phyloP scores from a whole-genome alignment of 1,139 yeast genomes.

The Pichia norvegensis region DNA sequence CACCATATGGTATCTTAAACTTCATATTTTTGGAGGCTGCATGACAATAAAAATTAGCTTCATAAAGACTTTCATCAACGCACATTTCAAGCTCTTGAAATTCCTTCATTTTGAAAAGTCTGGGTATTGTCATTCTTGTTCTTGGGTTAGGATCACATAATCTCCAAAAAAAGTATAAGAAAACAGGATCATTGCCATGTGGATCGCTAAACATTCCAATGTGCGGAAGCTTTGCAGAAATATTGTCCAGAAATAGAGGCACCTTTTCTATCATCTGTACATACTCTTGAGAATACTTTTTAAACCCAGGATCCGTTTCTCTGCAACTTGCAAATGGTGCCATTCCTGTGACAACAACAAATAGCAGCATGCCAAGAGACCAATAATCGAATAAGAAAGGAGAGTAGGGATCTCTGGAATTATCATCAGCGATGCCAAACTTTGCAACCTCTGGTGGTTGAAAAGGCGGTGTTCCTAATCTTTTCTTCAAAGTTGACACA shows the following conservation, averaged over 20 bases:
- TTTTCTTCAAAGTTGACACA: conserved; percentile 37
- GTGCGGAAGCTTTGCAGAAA: conserved; percentile 9
- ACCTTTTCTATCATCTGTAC: conserved; percentile 33
- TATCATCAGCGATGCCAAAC: conserved; percentile 31
- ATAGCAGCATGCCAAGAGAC: conserved; percentile 63
- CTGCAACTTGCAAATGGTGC: conserved; percentile 55
- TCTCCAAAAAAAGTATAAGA: conserved; percentile 69
- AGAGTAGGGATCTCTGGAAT: conserved; percentile 44
- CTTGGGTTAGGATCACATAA: conserved; percentile 55
- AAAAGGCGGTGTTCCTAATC: conserved; percentile 76
- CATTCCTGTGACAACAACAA: conserved; percentile 50
- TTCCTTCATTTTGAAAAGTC: conserved; percentile 57
- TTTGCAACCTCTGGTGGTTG: conserved; percentile 70
- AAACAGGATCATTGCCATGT: conserved; percentile 46
- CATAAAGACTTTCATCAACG: conserved; percentile 45
- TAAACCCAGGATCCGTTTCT: conserved; percentile 43
- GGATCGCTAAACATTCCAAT: conserved; percentile 47
- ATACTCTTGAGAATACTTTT: conserved; percentile 52
- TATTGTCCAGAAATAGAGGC: conserved; percentile 17
- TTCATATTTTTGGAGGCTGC: conserved; percentile 3
- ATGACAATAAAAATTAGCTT: conserved; percentile 28
- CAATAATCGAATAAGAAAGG: conserved; percentile 66
- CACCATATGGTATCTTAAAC: conserved; percentile 10
- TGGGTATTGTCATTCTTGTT: conserved; percentile 47
- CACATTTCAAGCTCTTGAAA: conserved; percentile 56